A percentile compares a stretch with the other conserved stretches of the same genome.
Conservation (phyloP, 495 filamentous ascomycete species). For the Xylaria palmicola region DNA sequence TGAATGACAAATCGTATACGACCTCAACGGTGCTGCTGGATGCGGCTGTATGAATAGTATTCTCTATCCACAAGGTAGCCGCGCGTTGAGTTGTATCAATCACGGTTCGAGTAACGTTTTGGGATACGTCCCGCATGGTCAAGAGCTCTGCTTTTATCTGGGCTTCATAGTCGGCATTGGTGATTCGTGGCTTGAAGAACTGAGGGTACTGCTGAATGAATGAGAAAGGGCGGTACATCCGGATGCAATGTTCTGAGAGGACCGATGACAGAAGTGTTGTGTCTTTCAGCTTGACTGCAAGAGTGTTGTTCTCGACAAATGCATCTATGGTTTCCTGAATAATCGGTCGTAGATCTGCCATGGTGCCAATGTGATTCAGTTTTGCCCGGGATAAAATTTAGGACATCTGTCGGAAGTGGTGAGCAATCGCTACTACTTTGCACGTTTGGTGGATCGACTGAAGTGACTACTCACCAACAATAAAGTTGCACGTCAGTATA, state of each 20-base stretch:
- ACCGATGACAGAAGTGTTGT: neutral
- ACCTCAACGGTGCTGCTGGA: neutral
- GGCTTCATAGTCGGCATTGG: conserved; percentile 18
- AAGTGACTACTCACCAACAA: too few relatives aligned
- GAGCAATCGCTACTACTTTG: too few relatives aligned
- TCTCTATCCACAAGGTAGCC: conserved; percentile 9
- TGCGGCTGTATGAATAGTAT: neutral
- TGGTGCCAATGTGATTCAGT: neutral
- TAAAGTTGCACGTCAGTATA: too few relatives aligned
- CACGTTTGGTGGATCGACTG: too few relatives aligned
- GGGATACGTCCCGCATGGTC: conserved; percentile 14
- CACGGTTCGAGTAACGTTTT: conserved; percentile 4
- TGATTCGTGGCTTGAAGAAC: conserved; percentile 15
- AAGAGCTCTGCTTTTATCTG: conserved; percentile 16
- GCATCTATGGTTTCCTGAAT: neutral
- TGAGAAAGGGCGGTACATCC: conserved; percentile 14
- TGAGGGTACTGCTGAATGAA: conserved; percentile 13
- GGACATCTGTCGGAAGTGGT: too few relatives aligned
- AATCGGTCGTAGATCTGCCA: conserved; percentile 4
- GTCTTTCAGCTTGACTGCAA: conserved; percentile 1
- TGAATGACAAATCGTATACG: conserved; percentile 8
- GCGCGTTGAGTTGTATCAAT: conserved; percentile 11
- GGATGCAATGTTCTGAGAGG: conserved; percentile 6
- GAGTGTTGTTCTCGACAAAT: conserved; percentile 13
- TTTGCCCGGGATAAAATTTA: neutral